A percentile compares a stretch with the other conserved stretches of the same genome.
phyloP scores from a whole-genome alignment of 768 basidiomycete genomes.

The Fistulinella prunicolor region DNA sequence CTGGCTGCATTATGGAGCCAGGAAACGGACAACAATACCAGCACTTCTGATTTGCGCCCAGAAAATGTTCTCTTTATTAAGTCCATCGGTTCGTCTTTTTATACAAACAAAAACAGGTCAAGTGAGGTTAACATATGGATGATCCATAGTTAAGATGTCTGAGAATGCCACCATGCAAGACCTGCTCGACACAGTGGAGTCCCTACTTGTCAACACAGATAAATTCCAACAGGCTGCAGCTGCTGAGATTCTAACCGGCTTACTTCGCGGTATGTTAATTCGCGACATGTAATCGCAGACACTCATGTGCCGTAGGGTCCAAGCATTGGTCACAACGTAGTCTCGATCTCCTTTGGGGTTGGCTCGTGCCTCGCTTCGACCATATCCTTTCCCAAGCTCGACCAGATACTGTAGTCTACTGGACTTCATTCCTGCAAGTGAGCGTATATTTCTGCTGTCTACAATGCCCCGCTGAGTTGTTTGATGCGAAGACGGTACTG shows the following conservation, averaged over 20 bases:
- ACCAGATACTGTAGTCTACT: constrained; percentile 78
- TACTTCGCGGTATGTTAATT: constrained; percentile 59
- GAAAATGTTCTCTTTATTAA: constrained; percentile 51
- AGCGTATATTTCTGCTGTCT: neutral
- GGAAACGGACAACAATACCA: constrained; percentile 62
- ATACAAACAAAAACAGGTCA: constrained; percentile 37
- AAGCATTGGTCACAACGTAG: constrained; percentile 75
- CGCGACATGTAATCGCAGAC: neutral
- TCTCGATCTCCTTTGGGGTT: constrained; percentile 62
- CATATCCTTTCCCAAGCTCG: constrained; percentile 71
- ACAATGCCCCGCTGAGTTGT: constrained; percentile 4
- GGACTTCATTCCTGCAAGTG: constrained; percentile 60
- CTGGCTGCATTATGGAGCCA: constrained; percentile 72
- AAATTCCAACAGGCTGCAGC: constrained; percentile 86
- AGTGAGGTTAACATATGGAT: constrained; percentile 31
- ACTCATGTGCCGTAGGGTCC: constrained; percentile 47
- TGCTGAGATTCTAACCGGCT: constrained; percentile 68
- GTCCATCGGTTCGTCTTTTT: constrained; percentile 41
- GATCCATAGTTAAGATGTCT: constrained; percentile 60
- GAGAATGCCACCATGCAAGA: constrained; percentile 50
- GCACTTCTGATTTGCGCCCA: constrained; percentile 53
- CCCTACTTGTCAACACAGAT: constrained; percentile 60
- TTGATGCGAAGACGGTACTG: constrained; percentile 44
- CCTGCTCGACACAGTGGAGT: constrained; percentile 55
- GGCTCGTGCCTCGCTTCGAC: constrained; percentile 62